These are phyloP conservation scores for Eucalyptus shirleyi DNA, from an alignment of 345 rosid species.

Conservation along the genomic window DNA sequence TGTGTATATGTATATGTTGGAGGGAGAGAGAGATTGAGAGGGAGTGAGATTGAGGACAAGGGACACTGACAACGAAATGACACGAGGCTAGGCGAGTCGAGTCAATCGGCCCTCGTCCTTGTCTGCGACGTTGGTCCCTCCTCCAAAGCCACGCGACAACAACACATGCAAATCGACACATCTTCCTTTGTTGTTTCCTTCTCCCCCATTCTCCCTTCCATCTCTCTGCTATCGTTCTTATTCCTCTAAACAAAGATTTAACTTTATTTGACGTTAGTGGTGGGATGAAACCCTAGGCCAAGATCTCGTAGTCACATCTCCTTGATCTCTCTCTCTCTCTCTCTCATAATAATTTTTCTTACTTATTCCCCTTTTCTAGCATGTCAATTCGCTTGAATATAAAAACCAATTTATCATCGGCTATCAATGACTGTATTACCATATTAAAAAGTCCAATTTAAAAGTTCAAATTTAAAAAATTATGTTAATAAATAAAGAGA, in stretches of 20 bases:
- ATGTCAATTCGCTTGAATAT: neutral
- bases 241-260: neutral
- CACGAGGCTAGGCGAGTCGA: neutral
- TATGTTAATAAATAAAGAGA: rapidly evolving
- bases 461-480: neutral
- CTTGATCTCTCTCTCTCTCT: neutral
- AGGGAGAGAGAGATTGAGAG: neutral
- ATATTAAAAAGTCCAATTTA: neutral
- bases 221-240: neutral
- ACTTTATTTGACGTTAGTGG: neutral
- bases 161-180: neutral
- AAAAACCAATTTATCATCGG: neutral
- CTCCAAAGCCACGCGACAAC: neutral
- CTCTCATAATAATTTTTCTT: no score
- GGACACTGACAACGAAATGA: neutral
- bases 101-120: neutral
- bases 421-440: no score
- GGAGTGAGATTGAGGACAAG: neutral
- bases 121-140: neutral
- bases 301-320: neutral
- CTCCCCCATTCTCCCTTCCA: neutral
- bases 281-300: neutral
- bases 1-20: no score
- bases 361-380: neutral
- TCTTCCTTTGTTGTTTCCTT: neutral